Evolutionary conservation across 805 yeast species (phyloP).

Genomic region (Ogataea dorogensis): DNA sequence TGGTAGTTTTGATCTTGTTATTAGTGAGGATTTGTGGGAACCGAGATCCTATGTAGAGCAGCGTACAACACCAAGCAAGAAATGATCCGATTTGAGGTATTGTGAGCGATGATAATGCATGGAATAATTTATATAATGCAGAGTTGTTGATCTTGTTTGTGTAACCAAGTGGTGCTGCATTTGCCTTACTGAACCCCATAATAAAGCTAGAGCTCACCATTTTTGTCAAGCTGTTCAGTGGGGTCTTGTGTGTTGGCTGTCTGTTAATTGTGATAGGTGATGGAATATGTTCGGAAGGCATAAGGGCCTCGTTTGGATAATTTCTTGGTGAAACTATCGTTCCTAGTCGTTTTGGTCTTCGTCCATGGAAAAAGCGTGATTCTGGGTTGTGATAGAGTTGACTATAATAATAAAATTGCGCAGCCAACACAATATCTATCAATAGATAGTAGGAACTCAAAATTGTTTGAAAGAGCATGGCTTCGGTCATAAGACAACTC

Average conservation of each 20-base stretch:
- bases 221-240: constrained; percentile 19
- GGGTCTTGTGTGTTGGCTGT: background rate
- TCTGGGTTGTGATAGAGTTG: constrained; percentile 38
- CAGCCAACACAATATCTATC: constrained; percentile 44
- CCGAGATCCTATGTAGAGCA: constrained; percentile 47
- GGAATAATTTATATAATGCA: constrained; percentile 20
- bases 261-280: constrained; percentile 9
- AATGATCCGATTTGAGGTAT: constrained; percentile 25
- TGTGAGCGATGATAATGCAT: constrained; percentile 17
- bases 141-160: constrained; percentile 22
- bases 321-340: constrained; percentile 25
- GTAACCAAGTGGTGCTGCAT: constrained; percentile 14
- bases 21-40: constrained; percentile 53
- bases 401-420: constrained; percentile 50
- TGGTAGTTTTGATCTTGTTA: constrained; percentile 44
- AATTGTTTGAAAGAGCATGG: constrained; percentile 46
- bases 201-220: constrained; percentile 31
- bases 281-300: constrained; percentile 10
- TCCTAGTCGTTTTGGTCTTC: constrained; percentile 16
- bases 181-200: constrained; percentile 31
- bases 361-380: constrained; percentile 27
- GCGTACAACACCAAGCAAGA: constrained; percentile 53
- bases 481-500: constrained; percentile 47
- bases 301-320: constrained; percentile 1
- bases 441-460: constrained; percentile 48